Conservation (phyloP, 2,329 filamentous ascomycete species). For the Scopulariopsis brevicaulis region DNA sequence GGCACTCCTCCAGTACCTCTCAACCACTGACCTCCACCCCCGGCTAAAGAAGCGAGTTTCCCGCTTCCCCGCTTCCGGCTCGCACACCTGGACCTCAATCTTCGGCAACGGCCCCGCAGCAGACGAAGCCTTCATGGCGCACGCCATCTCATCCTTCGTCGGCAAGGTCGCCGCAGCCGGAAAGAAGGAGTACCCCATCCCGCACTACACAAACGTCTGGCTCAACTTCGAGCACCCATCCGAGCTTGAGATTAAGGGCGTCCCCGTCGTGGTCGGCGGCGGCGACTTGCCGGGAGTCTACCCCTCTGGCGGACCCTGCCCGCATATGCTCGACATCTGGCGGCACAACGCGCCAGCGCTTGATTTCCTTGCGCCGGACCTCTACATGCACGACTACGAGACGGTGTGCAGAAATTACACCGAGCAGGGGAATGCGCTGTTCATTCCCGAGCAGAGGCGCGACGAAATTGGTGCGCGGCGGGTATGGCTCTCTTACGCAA, state of each 20-base stretch:
- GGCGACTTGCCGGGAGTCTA: constrained; percentile 22
- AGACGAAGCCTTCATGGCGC: constrained; percentile 24
- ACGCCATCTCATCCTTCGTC: constrained; percentile 20
- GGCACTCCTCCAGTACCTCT: neutral
- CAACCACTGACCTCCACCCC: neutral
- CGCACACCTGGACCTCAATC: constrained; percentile 17
- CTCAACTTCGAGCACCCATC: constrained; percentile 16
- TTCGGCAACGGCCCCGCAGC: constrained; percentile 17
- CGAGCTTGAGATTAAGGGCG: constrained; percentile 17
- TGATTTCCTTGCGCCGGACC: constrained; percentile 33
- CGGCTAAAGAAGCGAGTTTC: neutral
- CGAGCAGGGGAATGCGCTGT: constrained; percentile 29
- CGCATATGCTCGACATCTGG: constrained; percentile 26
- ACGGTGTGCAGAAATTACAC: constrained; percentile 28
- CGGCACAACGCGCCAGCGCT: constrained; percentile 24
- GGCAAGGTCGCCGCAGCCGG: constrained; percentile 21
- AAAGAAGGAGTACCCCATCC: constrained; percentile 19
- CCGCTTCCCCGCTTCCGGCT: constrained; percentile 10
- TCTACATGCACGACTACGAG: constrained; percentile 36
- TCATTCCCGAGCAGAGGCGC: constrained; percentile 39
- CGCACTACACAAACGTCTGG: constrained; percentile 23
- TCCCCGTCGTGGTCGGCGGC: constrained; percentile 21
- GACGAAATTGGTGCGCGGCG: constrained; percentile 31
- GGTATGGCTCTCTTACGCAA: constrained; percentile 28
- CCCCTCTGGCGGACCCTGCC: constrained; percentile 21